Base-by-base conservation (phyloP, 2,329 filamentous ascomycete genomes). In the Hortaea sp. region DNA sequence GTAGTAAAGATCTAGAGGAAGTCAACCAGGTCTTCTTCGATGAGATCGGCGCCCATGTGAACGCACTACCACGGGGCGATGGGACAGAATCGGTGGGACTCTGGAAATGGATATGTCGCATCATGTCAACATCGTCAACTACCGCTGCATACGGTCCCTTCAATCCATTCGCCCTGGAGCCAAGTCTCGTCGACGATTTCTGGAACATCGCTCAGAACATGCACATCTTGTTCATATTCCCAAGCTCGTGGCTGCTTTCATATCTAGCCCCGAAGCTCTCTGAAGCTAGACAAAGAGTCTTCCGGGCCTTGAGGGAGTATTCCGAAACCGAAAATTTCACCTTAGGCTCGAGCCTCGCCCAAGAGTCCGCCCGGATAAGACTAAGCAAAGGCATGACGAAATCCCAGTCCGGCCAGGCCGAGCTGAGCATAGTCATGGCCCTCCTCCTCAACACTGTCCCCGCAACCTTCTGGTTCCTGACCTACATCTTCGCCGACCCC, bases 391-490 rank as follows among this genome's bases (percentile, higher is more conserved):
- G 11, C 13, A 49, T 9, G 5, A 53, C 7, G 48, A 57, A 40
- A 56, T 63, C 11, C 54, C 57, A 40, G 59, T 57, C 0, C 50
- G 55, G n/a, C 1, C 32, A 31, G n/a, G 47, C 56, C 2, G 64
- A 67, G 45, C 51, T 53, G 5, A 37, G 52, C 3, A 56, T 61
- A 41, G 53, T 50, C 1, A 43, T 54, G 30, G 53, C 44, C 4
- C 42, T 69, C 20, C 55, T 70, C 1, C 60, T 63, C 38, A 75
- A 75, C 51, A 69, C 69, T 0, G 57, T 64, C 4, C 67, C 68
- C 0, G 63, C 69, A 0, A 54, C 58, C 0, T 75, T 73, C 57
- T 75, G 73, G 72, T 46, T 67, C 1, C 32, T 75, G 0, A 66
- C 62, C 49, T 64, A 72, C 35, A 53, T 75, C 6, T 71, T 63